These are phyloP conservation scores for Kregervanrija delftensis DNA, from an alignment of 805 yeast genomes.

Conservation along the genomic window DNA sequence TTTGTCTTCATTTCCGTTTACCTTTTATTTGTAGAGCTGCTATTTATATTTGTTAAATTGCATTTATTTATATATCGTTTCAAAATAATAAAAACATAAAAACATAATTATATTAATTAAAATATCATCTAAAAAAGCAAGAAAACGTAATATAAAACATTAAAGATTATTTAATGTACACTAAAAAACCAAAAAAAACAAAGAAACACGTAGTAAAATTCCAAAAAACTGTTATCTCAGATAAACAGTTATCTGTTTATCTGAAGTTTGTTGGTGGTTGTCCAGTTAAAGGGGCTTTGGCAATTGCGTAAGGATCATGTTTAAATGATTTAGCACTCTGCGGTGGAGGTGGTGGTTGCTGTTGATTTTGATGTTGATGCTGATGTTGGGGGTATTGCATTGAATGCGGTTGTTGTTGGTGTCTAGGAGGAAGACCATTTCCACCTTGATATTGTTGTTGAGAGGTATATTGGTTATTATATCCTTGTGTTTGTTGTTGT, in stretches of 20 bases:
- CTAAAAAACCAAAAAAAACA: no score
- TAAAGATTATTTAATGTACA: no score
- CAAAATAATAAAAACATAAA: neutral
- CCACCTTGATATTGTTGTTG: constrained; percentile 4
- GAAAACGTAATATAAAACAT: no score
- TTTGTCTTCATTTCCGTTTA: no score
- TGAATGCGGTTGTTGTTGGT: constrained; percentile 9
- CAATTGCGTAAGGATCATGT: constrained; percentile 22
- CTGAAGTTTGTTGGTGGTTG: no score
- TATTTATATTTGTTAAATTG: neutral
- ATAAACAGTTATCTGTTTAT: no score
- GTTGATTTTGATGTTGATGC: constrained; percentile 6
- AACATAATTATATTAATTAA: neutral
- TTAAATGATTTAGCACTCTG: constrained; percentile 10
- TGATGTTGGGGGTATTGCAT: constrained; percentile 9
- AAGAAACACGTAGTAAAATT: no score
- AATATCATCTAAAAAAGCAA: no score
- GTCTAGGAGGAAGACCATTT: neutral
- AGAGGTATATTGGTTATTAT: constrained; percentile 4
- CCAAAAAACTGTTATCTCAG: no score
- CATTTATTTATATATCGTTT: neutral
- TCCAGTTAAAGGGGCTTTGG: constrained; percentile 4
- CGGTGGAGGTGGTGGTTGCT: constrained; percentile 14
- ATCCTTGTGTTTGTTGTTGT: constrained; percentile 10
- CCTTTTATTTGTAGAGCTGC: neutral